These are phyloP conservation scores for Lichina pygmaea DNA, from an alignment of 495 filamentous ascomycete species.

Conservation along the genomic window DNA sequence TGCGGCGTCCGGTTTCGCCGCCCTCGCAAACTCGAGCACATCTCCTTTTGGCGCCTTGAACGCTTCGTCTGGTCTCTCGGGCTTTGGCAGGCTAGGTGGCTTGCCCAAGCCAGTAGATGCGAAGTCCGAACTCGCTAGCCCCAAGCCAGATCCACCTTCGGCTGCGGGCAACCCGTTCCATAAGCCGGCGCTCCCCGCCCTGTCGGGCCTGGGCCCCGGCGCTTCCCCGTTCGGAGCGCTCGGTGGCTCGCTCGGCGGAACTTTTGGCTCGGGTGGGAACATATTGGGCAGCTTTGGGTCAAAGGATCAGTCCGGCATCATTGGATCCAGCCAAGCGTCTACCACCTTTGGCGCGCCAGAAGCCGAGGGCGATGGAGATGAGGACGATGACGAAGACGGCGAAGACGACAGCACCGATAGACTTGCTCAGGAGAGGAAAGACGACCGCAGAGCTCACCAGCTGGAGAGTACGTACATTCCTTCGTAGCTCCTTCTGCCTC, in stretches of 20 bases:
- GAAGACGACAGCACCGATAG: constrained; percentile 18
- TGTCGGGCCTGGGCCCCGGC: constrained; percentile 9
- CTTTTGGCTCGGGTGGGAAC: too few relatives aligned
- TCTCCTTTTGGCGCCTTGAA: constrained; percentile 27
- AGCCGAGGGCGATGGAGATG: constrained; percentile 22
- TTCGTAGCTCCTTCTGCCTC: background rate
- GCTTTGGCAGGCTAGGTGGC: background rate
- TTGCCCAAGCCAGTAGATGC: background rate
- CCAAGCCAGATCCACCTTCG: too few relatives aligned
- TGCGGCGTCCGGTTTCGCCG: constrained; percentile 21
- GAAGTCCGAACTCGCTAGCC: constrained; percentile 3
- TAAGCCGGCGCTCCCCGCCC: too few relatives aligned
- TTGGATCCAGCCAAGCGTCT: constrained; percentile 24
- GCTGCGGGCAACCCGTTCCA: too few relatives aligned
- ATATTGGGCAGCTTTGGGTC: constrained; percentile 30
- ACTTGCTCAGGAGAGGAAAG: constrained; percentile 17
- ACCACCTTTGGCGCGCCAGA: constrained; percentile 48
- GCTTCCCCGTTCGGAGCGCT: constrained; percentile 17
- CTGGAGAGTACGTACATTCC: constrained; percentile 29
- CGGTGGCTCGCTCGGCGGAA: background rate
- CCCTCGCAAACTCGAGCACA: constrained; percentile 19
- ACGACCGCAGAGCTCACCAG: constrained; percentile 39
- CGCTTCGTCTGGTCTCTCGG: constrained; percentile 4
- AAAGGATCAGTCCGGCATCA: constrained; percentile 23
- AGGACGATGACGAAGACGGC: constrained; percentile 15